These are phyloP conservation scores for Mortierella sp. DNA, from an alignment of 371 early-diverging fungal genomes.

Conservation along the genomic window DNA sequence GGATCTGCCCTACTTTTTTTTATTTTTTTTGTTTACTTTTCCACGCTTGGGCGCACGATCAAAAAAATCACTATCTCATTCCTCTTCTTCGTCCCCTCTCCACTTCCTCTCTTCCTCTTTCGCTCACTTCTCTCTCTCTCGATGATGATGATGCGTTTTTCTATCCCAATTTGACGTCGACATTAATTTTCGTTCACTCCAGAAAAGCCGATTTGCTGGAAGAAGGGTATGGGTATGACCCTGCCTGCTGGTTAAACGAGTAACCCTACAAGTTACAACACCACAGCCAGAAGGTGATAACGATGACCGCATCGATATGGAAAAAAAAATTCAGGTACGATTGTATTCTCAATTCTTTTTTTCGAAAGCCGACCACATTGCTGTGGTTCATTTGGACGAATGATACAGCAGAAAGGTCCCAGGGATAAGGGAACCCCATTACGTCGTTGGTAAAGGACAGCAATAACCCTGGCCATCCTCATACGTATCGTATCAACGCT, in stretches of 20 bases:
- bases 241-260: background rate
- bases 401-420: background rate
- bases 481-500: no score
- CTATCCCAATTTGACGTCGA: background rate
- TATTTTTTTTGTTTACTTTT: background rate
- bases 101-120: background rate
- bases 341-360: background rate
- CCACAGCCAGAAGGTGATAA: background rate
- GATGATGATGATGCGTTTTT: background rate
- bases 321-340: slow-evolving; percentile 4
- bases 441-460: background rate
- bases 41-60: background rate
- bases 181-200: no score
- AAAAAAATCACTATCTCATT: background rate
- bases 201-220: background rate
- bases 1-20: background rate
- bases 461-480: background rate
- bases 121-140: background rate
- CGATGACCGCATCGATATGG: slow-evolving; percentile 3
- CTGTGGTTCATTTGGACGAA: background rate
- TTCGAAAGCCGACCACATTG: background rate
- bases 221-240: background rate
- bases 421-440: background rate
- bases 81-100: background rate
- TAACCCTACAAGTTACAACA: background rate